phyloP scores from a whole-genome alignment of 1,139 yeast species.

The Lizanozyma gosingica region DNA sequence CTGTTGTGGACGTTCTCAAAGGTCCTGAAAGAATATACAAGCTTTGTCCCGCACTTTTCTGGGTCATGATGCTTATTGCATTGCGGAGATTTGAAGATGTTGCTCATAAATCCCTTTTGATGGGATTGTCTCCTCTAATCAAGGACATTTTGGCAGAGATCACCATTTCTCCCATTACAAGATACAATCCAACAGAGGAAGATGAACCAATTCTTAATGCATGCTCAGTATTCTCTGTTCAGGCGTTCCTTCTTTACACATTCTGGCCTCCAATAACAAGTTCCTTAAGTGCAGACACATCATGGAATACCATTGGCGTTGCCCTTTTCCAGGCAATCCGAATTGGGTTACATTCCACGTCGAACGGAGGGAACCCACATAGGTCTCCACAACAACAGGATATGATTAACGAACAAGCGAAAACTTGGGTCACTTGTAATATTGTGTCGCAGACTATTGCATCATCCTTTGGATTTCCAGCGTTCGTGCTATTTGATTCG shows the following conservation, averaged over 20 bases:
- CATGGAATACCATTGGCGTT: slow-evolving; percentile 90
- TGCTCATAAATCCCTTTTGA: slow-evolving; percentile 26
- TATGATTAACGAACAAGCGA: slow-evolving; percentile 64
- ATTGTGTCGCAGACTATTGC: slow-evolving; percentile 85
- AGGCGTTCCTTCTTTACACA: slow-evolving; percentile 79
- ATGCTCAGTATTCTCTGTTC: slow-evolving; percentile 90
- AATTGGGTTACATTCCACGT: slow-evolving; percentile 66
- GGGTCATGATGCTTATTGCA: slow-evolving; percentile 88
- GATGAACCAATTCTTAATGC: slow-evolving; percentile 80
- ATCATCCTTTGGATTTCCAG: slow-evolving; percentile 89
- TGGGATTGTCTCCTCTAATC: slow-evolving; percentile 58
- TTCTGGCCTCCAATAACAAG: slow-evolving; percentile 96
- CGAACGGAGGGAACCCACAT: slow-evolving; percentile 4
- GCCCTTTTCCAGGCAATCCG: slow-evolving; percentile 89
- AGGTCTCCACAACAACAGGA: slow-evolving; percentile 21
- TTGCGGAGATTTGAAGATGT: slow-evolving; percentile 49
- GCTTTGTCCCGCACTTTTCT: slow-evolving; percentile 80
- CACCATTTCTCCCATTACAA: slow-evolving; percentile 81
- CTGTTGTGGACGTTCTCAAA: slow-evolving; percentile 70
- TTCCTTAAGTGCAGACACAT: slow-evolving; percentile 86
- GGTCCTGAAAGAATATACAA: slow-evolving; percentile 78
- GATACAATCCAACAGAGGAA: slow-evolving; percentile 66
- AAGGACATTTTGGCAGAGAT: slow-evolving; percentile 77
- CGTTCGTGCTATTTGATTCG: slow-evolving; percentile 78
- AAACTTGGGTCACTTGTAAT: slow-evolving; percentile 93